Base-by-base conservation (phyloP, 2,329 filamentous ascomycete genomes). In the Claviceps sp. region DNA sequence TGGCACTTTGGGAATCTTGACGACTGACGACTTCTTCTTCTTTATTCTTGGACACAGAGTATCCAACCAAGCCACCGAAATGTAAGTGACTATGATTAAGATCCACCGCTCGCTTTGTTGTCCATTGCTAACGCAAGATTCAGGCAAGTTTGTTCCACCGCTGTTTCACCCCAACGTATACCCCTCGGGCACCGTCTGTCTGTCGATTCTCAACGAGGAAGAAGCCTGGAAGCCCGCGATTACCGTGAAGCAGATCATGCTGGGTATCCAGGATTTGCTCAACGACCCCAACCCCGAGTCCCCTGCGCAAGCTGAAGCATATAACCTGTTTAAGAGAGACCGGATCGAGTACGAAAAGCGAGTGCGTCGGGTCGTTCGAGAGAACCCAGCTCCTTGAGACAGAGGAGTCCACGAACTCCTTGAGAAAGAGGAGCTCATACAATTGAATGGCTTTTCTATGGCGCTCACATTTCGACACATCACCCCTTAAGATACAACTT, bases 111-210 rank as follows among this genome's bases (percentile, higher is more conserved):
- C 39, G 30, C 10, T 41, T 46, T 37, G 17, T 14, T 19, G 8
- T 34, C 14, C 24, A 6, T 26, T 11, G 22, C 48, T 48, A 17
- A 49, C 37, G n/a, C 30, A 37, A 30, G 43, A 10, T 22, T 11
- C 39, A 95, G 90, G 90, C 82, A 96, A 95, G 78, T 98, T 98
- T 65, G 81, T 85, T 0, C 93, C 93, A 13, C 91, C 93, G 22
- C 81, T 98, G 42, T 98, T 98, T 73, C 93, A 98, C 65, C 93
- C 93, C 0, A 98, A 98, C 68, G 93, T 98, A 59, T 98, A 98
- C 67, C 93, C 93, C 0, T 97, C 91, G 0, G 94, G 93, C 59
- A 98, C 93, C 47, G 93, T 98, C 56, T 98, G 93, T 65, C 78
- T 98, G 22, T 95, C 89, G 30, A 98, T 98, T 59, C 73, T 98